Evolutionary conservation across 208 protist species (phyloP), one percentile per base, ranked within the genome.

Genomic region (Leishmania braziliensis): DNA sequence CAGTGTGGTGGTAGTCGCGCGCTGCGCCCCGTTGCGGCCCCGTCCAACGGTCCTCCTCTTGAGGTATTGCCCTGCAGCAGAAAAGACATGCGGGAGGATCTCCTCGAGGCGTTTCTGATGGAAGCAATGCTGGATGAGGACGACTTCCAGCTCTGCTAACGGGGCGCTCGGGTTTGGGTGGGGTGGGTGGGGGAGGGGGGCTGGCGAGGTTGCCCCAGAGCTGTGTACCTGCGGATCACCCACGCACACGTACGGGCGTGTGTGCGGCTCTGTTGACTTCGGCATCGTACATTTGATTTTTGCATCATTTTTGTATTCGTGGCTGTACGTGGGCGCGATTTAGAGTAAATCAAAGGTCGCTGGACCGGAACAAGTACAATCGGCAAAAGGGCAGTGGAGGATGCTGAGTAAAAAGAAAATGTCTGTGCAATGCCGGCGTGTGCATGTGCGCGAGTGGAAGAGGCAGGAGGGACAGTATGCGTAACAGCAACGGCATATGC

Each of bases 41-140:
- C 92, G 3, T 90, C 89, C 0, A 43, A 88, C 1, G 72, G 79
- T 23, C 89, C 87, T 16, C 83, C 91, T 16, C n/a, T 88, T 58
- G 75, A 88, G 29, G n/a, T 91, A 43, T 84, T 96, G 50, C 93
- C 93, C 3, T 84, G 84, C 26, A 93, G 88, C 69, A 89, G 85
- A 14, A 74, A 81, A n/a, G 90, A 93, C 54, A 84, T 93, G 71
- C 86, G 86, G 26, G 88, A 89, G 74, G 88, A 91, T 66, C 66
- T 92, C 33, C 78, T 96, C 3, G 88, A 93, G 56, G 79, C 79
- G 8, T 91, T 88, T 58, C 80, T 96, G 48, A 88, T 90, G 79
- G 89, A 90, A 4, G 84, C 82, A 16, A 60, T 78, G 48, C 78
- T 95, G 6, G 75, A 86, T 8, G 89, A 91, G 29, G 87, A 89